These are phyloP conservation scores for Parmelia sp. DNA, from an alignment of 495 filamentous ascomycete species.

Conservation along the genomic window DNA sequence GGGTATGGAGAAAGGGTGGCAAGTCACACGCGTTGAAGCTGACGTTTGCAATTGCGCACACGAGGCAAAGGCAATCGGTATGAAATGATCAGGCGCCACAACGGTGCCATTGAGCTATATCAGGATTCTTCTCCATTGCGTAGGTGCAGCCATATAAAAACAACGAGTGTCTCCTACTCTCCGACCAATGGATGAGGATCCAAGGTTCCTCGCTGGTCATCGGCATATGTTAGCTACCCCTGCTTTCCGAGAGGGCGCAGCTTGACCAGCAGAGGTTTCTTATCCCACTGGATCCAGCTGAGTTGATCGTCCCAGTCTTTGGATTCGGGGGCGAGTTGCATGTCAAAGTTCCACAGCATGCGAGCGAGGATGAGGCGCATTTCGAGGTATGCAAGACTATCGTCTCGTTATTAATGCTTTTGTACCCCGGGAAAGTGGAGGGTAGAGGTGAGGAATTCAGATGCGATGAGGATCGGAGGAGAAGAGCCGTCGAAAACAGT, in stretches of 20 bases:
- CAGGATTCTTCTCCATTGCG: too few species aligned
- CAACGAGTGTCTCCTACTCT: background rate
- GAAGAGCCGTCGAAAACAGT: background rate
- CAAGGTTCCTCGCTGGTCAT: too few species aligned
- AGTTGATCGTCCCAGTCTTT: slow-evolving; percentile 36
- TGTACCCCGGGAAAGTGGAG: background rate
- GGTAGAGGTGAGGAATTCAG: too few species aligned
- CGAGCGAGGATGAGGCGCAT: slow-evolving; percentile 29
- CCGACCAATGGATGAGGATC: background rate
- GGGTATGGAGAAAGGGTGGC: too few species aligned
- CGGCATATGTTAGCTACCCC: background rate
- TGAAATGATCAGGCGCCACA: too few species aligned
- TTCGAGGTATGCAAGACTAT: slow-evolving; percentile 43
- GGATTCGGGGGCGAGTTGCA: slow-evolving; percentile 23
- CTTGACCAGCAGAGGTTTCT: slow-evolving; percentile 34
- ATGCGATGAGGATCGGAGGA: background rate
- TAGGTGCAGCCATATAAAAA: background rate
- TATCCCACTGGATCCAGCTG: slow-evolving; percentile 38
- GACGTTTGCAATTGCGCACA: too few species aligned
- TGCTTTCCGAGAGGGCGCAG: slow-evolving; percentile 14
- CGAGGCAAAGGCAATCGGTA: too few species aligned
- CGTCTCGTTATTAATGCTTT: background rate
- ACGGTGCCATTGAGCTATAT: too few species aligned
- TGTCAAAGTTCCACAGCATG: slow-evolving; percentile 29
- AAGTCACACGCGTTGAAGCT: too few species aligned